Conservation (phyloP, 495 filamentous ascomycete species). For the Penicillium robsamsonii region DNA sequence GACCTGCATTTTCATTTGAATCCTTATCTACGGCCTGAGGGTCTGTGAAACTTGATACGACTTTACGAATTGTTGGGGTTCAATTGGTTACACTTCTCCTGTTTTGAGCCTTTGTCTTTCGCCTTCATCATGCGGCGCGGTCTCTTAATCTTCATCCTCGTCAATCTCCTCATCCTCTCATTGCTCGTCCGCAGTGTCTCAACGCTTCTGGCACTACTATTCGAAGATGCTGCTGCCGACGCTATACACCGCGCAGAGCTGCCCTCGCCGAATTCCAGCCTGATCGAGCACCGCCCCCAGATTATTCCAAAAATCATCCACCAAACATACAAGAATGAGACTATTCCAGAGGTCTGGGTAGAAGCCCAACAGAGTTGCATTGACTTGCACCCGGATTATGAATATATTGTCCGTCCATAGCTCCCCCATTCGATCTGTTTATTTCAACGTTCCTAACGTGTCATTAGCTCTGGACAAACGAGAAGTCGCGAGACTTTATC, state of each 20-base stretch:
- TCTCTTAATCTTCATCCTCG: constrained; percentile 59
- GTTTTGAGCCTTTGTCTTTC: neutral
- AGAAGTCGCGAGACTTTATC: constrained; percentile 72
- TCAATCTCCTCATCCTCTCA: constrained; percentile 57
- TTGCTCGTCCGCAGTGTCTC: constrained; percentile 62
- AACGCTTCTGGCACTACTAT: constrained; percentile 60
- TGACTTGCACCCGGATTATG: constrained; percentile 72
- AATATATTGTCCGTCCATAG: constrained; percentile 65
- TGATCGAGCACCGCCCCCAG: constrained; percentile 58
- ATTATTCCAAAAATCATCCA: constrained; percentile 89
- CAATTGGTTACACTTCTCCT: constrained; percentile 3
- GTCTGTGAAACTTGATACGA: constrained; percentile 7
- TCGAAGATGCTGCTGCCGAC: constrained; percentile 65
- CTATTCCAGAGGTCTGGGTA: constrained; percentile 71
- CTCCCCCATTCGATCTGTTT: neutral
- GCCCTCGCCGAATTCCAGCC: constrained; percentile 59
- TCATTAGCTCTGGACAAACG: constrained; percentile 80
- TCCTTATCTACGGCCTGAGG: neutral
- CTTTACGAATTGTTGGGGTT: neutral
- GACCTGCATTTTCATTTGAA: constrained; percentile 4
- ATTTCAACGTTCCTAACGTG: constrained; percentile 17
- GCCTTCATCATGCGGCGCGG: constrained; percentile 59
- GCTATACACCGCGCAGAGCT: constrained; percentile 63
- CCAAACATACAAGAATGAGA: constrained; percentile 79
- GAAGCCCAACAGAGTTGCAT: constrained; percentile 72